phyloP scores from a whole-genome alignment of 2,329 filamentous ascomycete species.

The Clarireedia sp. region DNA sequence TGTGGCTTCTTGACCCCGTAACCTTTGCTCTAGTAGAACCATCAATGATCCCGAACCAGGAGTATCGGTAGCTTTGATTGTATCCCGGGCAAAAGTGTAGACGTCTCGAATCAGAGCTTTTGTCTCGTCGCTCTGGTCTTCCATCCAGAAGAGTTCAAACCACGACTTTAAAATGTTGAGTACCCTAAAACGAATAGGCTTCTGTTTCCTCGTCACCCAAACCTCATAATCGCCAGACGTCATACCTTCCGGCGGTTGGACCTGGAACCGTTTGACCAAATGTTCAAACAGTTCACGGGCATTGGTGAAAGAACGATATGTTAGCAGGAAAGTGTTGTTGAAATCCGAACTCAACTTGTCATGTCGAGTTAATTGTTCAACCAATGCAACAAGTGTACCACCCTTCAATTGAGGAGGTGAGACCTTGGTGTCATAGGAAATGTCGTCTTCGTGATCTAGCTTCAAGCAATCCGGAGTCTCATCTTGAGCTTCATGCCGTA shows the following conservation, averaged over 20 bases:
- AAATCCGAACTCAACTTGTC: conserved; percentile 93
- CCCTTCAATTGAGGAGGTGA: conserved; percentile 72
- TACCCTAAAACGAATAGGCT: conserved; percentile 88
- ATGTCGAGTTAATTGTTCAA: conserved; percentile 91
- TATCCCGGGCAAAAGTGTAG: conserved; percentile 83
- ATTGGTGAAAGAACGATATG: conserved; percentile 89
- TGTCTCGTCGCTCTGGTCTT: conserved; percentile 76
- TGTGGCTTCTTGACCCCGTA: conserved; percentile 79
- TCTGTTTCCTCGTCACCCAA: conserved; percentile 93
- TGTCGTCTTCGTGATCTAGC: conserved; percentile 80
- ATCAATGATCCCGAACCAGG: conserved; percentile 80
- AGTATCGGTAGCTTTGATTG: conserved; percentile 87
- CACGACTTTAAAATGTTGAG: conserved; percentile 97
- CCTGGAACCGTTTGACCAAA: conserved; percentile 82
- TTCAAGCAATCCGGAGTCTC: conserved; percentile 78
- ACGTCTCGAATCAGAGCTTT: conserved; percentile 81
- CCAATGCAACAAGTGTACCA: conserved; percentile 78
- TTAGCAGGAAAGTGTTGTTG: conserved; percentile 96
- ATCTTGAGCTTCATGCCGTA: conserved; percentile 41
- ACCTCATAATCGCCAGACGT: conserved; percentile 67
- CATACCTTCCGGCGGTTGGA: conserved; percentile 82
- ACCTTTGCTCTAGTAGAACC: conserved; percentile 78
- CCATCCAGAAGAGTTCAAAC: conserved; percentile 99
- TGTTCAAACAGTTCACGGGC: conserved; percentile 88
- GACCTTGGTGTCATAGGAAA: conserved; percentile 82